Evolutionary conservation across 768 basidiomycete genomes (phyloP), one percentile per base, ranked within the genome.

Genomic region (Russula brevipes): DNA sequence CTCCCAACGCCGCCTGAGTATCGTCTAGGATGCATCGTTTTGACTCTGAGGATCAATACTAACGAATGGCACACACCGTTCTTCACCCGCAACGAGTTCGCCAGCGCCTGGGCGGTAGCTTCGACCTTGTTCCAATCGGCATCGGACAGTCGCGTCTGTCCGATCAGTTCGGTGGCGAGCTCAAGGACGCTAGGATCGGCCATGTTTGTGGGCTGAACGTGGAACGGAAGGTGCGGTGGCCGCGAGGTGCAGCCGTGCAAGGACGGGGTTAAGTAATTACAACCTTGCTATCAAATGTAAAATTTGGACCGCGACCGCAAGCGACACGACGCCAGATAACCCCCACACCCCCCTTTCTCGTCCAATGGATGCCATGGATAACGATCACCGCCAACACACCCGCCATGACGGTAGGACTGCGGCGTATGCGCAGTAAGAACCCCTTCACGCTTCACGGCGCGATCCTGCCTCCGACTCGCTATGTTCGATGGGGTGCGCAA

Each of bases 1-100:
- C 77, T 59, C 91, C 91, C 35, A 93, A 79, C 55, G 78, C 71
- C 11, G 87, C 82, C 72, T 89, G 90, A 65, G 85, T 81, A 71
- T 91, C 89, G 66, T 81, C 88, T 88, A 71, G 54, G 60, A 41
- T 24, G 24, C 17, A 17, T 33, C 12, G n/a, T 55, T 12, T 52
- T 35, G 42, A 41, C 7, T 44, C 30, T 42, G 41, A 31, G 19
- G 12, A n/a, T 30, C 47, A 5, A 44, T 8, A 24, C 11, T 24
- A 9, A 55, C 45, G 17, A 42, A 59, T 38, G 30, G 39, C 35
- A 49, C 63, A 49, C 16, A 66, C 63, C 51, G 44, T 58, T 63
- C 61, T 51, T 64, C 36, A 56, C 53, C n/a, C 66, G 58, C 11
- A 66, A 39, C 14, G 57, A 50, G 42, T 60, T 65, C n/a, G 66